A percentile compares a stretch with the other conserved stretches of the same genome.
These are phyloP conservation scores for Puccinia sorghi DNA, from an alignment of 1,284 basidiomycete species.

Conservation along the genomic window DNA sequence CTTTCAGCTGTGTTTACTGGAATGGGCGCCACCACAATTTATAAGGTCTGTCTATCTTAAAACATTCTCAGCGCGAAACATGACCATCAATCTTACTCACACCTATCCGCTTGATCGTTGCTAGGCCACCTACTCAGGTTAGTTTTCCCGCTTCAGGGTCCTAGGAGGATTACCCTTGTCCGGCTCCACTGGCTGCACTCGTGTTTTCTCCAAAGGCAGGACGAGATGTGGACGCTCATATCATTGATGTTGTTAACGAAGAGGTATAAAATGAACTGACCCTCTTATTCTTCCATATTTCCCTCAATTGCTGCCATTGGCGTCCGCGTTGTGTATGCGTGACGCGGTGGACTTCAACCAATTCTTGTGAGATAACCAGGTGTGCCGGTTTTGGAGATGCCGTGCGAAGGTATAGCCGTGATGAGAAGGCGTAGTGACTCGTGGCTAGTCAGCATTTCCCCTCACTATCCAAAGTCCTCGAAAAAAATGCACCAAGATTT, in stretches of 20 bases:
- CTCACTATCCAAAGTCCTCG: too few species aligned
- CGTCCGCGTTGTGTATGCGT: not conserved
- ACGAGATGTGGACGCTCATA: not conserved
- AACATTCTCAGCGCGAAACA: not conserved
- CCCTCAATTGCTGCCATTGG: not conserved
- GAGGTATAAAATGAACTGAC: not conserved
- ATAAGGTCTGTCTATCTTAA: conserved; percentile 13
- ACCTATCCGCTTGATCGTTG: not conserved
- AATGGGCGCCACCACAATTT: conserved; percentile 29
- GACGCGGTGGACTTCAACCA: not conserved
- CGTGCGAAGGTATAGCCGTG: conserved; percentile 86
- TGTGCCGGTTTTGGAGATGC: conserved; percentile 55
- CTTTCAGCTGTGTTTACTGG: not conserved
- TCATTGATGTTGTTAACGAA: not conserved
- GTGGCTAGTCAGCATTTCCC: conserved; percentile 66
- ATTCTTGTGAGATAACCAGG: conserved; percentile 19
- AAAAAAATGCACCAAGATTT: not conserved
- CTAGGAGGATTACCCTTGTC: not conserved
- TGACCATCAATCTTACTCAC: not conserved
- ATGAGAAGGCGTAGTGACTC: conserved; percentile 94
- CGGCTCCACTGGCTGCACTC: not conserved
- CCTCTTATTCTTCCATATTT: not conserved
- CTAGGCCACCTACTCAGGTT: conserved; percentile 36
- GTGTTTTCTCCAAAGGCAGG: not conserved
- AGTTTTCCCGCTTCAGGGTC: not conserved